phyloP scores from a whole-genome alignment of 2,329 filamentous ascomycete genomes.

The Fusarium virguliforme region DNA sequence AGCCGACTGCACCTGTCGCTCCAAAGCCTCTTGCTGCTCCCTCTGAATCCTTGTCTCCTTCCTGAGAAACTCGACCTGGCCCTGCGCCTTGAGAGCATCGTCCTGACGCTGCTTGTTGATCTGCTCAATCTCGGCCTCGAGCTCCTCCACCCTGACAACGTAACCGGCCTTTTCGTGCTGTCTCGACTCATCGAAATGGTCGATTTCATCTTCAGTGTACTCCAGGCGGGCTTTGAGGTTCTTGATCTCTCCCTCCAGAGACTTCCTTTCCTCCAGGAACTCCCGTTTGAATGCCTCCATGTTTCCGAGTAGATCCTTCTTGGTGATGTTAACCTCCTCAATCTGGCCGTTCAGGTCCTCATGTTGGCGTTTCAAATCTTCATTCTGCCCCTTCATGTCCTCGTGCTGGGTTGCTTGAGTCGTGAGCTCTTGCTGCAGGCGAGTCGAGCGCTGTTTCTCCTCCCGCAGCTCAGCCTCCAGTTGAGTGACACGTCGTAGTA shows the following conservation, averaged over 20 bases:
- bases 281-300: slow-evolving; percentile 93
- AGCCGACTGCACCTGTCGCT: slow-evolving; percentile 69
- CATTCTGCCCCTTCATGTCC: slow-evolving; percentile 72
- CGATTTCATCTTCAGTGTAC: slow-evolving; percentile 92
- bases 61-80: slow-evolving; percentile 74
- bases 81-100: slow-evolving; percentile 71
- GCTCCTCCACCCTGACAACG: slow-evolving; percentile 76
- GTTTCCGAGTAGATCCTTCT: slow-evolving; percentile 94
- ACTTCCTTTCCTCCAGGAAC: slow-evolving; percentile 87
- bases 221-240: slow-evolving; percentile 84
- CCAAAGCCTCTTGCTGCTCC: slow-evolving; percentile 72
- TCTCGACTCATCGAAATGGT: slow-evolving; percentile 84
- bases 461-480: slow-evolving; percentile 85
- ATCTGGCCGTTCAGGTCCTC: slow-evolving; percentile 76
- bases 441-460: slow-evolving; percentile 78
- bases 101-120: slow-evolving; percentile 72
- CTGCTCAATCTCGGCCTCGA: slow-evolving; percentile 81
- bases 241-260: slow-evolving; percentile 85
- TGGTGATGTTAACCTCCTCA: slow-evolving; percentile 90
- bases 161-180: slow-evolving; percentile 84
- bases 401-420: slow-evolving; percentile 70
- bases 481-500: slow-evolving; percentile 68
- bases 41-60: slow-evolving; percentile 73
- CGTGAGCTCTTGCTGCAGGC: slow-evolving; percentile 79
- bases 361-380: slow-evolving; percentile 68